A percentile compares a stretch with the other conserved stretches of the same genome.
Conservation (phyloP, 2,329 filamentous ascomycete species). For the Trichoderma harzianum region DNA sequence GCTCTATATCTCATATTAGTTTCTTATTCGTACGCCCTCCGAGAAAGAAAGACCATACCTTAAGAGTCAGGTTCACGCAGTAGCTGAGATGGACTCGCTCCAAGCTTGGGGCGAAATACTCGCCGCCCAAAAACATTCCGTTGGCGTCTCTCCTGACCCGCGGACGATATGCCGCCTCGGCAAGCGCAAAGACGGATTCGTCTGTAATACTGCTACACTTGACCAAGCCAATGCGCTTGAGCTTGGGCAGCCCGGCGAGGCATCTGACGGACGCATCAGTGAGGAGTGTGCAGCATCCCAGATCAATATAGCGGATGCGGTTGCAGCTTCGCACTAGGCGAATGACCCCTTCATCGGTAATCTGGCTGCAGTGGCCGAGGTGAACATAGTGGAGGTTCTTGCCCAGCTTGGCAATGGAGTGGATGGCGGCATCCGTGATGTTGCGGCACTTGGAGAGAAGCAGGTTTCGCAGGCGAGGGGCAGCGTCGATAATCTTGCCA, state of each 20-base stretch:
- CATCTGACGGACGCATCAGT: constrained; percentile 84
- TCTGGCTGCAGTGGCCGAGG: constrained; percentile 85
- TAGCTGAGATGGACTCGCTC: constrained; percentile 97
- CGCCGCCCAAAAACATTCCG: constrained; percentile 47
- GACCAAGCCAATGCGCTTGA: constrained; percentile 90
- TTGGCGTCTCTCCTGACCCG: constrained; percentile 48
- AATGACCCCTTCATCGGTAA: constrained; percentile 86
- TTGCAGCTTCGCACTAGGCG: constrained; percentile 82
- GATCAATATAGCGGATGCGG: constrained; percentile 92
- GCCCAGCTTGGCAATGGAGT: constrained; percentile 81
- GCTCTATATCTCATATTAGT: constrained; percentile 54
- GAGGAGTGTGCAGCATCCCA: constrained; percentile 88
- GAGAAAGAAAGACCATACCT: constrained; percentile 50
- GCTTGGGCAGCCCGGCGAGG: constrained; percentile 81
- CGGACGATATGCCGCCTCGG: constrained; percentile 60
- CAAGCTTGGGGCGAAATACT: constrained; percentile 61
- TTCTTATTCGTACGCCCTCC: background rate
- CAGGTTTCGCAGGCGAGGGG: constrained; percentile 85
- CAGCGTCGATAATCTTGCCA: constrained; percentile 79
- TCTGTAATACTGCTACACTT: constrained; percentile 93
- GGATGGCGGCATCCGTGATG: constrained; percentile 84
- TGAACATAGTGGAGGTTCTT: constrained; percentile 98
- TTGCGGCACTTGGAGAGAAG: constrained; percentile 92
- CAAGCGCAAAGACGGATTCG: constrained; percentile 79
- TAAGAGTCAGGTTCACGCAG: constrained; percentile 78